A percentile compares a stretch with the other conserved stretches of the same genome.
Evolutionary conservation across 2,329 filamentous ascomycete species (phyloP).

Genomic region (Arthrinium phaeospermum): DNA sequence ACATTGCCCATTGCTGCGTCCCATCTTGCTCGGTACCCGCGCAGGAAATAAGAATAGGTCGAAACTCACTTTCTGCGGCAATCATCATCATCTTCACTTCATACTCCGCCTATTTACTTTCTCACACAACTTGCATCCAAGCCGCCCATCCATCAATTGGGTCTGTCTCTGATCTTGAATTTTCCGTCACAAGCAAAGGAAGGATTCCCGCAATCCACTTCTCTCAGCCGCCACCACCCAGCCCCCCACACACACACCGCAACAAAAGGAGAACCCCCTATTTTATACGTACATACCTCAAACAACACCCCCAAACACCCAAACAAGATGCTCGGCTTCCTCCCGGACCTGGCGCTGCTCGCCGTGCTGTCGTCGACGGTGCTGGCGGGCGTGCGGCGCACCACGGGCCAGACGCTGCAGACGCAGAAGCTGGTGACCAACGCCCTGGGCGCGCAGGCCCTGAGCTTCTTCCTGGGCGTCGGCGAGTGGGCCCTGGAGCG

Average conservation of each 20-base stretch:
- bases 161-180: background rate
- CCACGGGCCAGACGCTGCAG: slow-evolving; percentile 20
- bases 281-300: background rate
- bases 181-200: background rate
- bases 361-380: slow-evolving; percentile 23
- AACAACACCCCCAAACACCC: background rate
- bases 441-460: slow-evolving; percentile 7
- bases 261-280: background rate
- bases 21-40: background rate
- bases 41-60: background rate
- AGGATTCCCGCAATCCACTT: background rate
- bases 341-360: slow-evolving; percentile 24
- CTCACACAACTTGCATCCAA: background rate
- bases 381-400: slow-evolving; percentile 22
- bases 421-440: slow-evolving; percentile 6
- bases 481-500: slow-evolving; percentile 18
- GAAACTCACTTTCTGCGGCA: background rate
- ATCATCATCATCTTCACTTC: background rate
- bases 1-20: background rate
- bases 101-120: background rate
- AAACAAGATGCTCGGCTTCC: slow-evolving; percentile 15
- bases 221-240: background rate
- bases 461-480: background rate
- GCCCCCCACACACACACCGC: background rate
- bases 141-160: background rate